These are phyloP conservation scores for Grammothele lineata DNA, from an alignment of 768 basidiomycete genomes.

Conservation along the genomic window DNA sequence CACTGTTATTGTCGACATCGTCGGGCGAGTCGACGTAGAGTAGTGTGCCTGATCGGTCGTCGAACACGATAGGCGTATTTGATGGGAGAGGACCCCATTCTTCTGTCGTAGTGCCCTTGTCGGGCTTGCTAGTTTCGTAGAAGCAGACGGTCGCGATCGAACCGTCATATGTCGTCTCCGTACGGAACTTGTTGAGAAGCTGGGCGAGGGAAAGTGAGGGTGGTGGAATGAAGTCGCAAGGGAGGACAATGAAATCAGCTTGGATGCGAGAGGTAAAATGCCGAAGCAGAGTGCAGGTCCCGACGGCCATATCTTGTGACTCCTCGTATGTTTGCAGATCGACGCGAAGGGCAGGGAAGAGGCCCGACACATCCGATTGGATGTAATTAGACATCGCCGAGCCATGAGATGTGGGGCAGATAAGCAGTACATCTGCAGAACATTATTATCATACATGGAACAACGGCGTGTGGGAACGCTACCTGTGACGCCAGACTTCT, in stretches of 20 bases:
- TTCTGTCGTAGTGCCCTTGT: conserved; percentile 54
- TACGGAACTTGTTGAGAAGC: conserved; percentile 80
- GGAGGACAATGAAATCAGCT: conserved; percentile 84
- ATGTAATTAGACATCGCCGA: conserved; percentile 79
- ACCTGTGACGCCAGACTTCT: conserved; percentile 85
- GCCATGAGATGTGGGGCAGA: conserved; percentile 78
- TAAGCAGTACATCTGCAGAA: conserved; percentile 72
- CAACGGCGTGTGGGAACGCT: not conserved
- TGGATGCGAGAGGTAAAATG: conserved; percentile 74
- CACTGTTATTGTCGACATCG: conserved; percentile 58
- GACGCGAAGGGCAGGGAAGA: conserved; percentile 60
- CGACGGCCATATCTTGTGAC: conserved; percentile 56
- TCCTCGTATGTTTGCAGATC: conserved; percentile 82
- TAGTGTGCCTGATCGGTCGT: conserved; percentile 59
- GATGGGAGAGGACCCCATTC: conserved; percentile 58
- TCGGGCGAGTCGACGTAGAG: conserved; percentile 72
- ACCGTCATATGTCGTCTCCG: conserved; percentile 59
- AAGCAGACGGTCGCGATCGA: conserved; percentile 66
- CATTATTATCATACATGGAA: conserved; percentile 1
- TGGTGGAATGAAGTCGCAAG: conserved; percentile 89
- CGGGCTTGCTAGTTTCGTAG: conserved; percentile 46
- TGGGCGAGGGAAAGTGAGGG: conserved; percentile 61
- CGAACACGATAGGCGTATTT: conserved; percentile 59
- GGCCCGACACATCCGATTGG: conserved; percentile 64
- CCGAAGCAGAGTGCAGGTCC: conserved; percentile 72